phyloP scores from a whole-genome alignment of 139 green algal genomes.

The Yamagishiella unicocca region DNA sequence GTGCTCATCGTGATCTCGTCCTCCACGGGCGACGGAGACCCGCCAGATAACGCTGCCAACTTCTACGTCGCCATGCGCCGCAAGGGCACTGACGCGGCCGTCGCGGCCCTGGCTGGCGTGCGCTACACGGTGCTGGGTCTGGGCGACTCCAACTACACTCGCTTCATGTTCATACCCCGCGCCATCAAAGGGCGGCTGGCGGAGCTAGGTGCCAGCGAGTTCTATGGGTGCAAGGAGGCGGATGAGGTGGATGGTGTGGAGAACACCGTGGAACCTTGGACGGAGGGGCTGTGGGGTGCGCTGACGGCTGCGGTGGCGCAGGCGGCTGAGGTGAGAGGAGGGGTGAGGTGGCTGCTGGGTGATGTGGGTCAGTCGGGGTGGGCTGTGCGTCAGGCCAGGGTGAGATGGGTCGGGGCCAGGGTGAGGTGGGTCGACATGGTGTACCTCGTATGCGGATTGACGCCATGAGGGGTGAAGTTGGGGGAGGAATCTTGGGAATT shows the following conservation, averaged over 20 bases:
- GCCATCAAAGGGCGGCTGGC: constrained; percentile 74
- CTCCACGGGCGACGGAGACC: constrained; percentile 88
- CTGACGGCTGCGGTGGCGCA: constrained; percentile 52
- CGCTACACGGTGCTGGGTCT: constrained; percentile 91
- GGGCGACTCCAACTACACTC: constrained; percentile 98
- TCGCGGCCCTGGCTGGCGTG: constrained; percentile 71
- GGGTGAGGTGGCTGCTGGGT: no score
- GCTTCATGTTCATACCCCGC: constrained; percentile 90
- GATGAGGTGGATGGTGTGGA: constrained; percentile 96
- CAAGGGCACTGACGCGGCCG: constrained; percentile 28
- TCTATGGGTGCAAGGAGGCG: constrained; percentile 84
- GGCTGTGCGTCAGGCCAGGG: no score
- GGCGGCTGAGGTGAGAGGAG: constrained; percentile 9
- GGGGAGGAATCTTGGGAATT: no score
- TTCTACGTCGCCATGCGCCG: constrained; percentile 78
- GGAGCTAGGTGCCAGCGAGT: constrained; percentile 85
- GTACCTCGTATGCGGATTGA: no score
- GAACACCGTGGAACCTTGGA: constrained; percentile 86
- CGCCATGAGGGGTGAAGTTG: no score
- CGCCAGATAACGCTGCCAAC: constrained; percentile 91
- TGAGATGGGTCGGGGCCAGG: no score
- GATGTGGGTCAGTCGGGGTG: no score
- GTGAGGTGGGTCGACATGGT: no score
- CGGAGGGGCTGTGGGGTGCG: constrained; percentile 78
- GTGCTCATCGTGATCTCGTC: constrained; percentile 70